Percentiles rank a stretch among this genome's conserved stretches.
phyloP scores from a whole-genome alignment of 2,329 filamentous ascomycete genomes.

The Cercospora beticola region DNA sequence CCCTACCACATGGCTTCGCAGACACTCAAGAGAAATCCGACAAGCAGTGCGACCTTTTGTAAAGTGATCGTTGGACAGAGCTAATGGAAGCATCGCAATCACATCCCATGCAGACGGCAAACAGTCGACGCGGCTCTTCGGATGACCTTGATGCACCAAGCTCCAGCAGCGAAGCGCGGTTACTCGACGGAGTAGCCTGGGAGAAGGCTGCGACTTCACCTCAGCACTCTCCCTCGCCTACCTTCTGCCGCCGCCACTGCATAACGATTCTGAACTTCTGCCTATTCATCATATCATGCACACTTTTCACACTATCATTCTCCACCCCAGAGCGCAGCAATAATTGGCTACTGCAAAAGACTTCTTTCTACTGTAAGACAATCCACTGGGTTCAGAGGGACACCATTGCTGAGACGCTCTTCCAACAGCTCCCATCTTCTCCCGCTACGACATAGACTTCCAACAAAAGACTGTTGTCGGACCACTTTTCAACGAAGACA shows the following conservation, averaged over 20 bases:
- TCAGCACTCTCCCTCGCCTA: background rate
- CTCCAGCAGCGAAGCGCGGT: background rate
- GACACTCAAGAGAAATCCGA: background rate
- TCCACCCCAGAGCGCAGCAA: background rate
- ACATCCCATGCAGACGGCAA: background rate
- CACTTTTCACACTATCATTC: background rate
- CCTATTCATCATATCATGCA: background rate
- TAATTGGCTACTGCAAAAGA: background rate
- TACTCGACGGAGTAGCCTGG: background rate
- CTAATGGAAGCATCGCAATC: background rate
- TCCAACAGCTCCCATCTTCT: background rate
- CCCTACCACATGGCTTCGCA: background rate
- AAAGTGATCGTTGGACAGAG: background rate
- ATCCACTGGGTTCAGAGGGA: background rate
- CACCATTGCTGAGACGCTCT: background rate
- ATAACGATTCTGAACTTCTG: conserved; percentile 1
- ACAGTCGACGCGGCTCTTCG: background rate
- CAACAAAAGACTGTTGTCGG: conserved; percentile 2
- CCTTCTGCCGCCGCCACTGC: background rate
- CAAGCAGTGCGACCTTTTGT: background rate
- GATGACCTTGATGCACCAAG: background rate
- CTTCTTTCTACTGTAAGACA: conserved; percentile 2
- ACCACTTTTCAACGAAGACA: conserved; percentile 9
- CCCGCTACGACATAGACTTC: conserved; percentile 4
- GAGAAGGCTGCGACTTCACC: background rate